Conservation (phyloP, 345 rosid genomes). For the Leavenworthia alabamica region DNA sequence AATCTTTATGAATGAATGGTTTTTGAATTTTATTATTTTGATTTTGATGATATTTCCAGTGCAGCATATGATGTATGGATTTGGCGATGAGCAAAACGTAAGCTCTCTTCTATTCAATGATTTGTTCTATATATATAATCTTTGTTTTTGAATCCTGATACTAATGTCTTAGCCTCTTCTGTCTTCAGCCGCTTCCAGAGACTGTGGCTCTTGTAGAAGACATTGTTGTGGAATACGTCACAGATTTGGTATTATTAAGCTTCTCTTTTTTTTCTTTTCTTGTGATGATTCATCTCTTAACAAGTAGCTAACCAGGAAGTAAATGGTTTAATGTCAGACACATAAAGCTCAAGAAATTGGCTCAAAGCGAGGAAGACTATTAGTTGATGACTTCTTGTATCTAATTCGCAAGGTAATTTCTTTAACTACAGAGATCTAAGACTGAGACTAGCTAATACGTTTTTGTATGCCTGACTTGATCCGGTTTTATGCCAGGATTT, state of each 20-base stretch:
- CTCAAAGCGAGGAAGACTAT: constrained; percentile 69
- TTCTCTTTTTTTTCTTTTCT: neutral
- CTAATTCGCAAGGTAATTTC: constrained; percentile 67
- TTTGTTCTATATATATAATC: neutral
- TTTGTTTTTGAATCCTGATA: neutral
- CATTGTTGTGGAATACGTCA: constrained; percentile 84
- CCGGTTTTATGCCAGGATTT: constrained; percentile 52
- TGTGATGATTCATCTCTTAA: neutral
- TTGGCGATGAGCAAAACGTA: constrained; percentile 84
- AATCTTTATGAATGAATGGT: neutral
- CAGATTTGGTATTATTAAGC: constrained; percentile 61
- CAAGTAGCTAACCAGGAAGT: neutral
- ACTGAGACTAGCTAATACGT: neutral
- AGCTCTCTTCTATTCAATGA: constrained; percentile 18
- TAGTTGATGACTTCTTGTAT: constrained; percentile 82
- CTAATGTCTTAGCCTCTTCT: neutral
- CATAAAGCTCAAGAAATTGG: constrained; percentile 90
- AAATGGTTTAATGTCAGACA: constrained; percentile 36
- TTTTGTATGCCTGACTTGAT: neutral
- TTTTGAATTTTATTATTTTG: neutral
- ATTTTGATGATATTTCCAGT: constrained; percentile 36
- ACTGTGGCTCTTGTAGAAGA: constrained; percentile 88
- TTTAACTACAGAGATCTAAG: neutral
- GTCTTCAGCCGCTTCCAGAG: constrained; percentile 83
- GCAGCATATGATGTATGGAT: constrained; percentile 98